phyloP scores from a whole-genome alignment of 257 asterid species.

The Capsicum chinense region DNA sequence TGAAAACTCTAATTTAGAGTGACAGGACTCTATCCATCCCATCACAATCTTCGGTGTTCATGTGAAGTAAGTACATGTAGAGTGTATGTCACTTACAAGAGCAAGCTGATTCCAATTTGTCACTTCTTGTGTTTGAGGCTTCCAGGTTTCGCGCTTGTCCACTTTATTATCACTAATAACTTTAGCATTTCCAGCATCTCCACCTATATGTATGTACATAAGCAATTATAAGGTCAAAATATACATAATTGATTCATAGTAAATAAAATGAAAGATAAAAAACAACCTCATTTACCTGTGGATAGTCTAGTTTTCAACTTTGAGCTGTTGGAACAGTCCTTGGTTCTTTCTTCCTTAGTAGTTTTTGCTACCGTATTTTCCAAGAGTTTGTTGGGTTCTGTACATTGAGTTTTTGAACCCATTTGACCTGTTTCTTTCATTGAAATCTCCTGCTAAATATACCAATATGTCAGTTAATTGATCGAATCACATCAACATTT shows the following conservation, averaged over 20 bases:
- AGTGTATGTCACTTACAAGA: slow-evolving; percentile 17
- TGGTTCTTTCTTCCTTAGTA: background rate
- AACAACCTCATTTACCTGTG: slow-evolving; percentile 7
- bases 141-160: background rate
- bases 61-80: background rate
- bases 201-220: background rate
- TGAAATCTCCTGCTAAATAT: background rate
- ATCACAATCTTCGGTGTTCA: background rate
- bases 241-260: background rate
- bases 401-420: background rate
- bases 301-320: background rate
- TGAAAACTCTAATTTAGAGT: too few species aligned
- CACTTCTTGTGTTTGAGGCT: background rate
- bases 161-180: background rate
- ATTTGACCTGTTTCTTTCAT: background rate
- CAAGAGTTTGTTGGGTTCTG: background rate
- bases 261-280: background rate
- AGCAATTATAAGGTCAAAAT: background rate
- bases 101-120: background rate
- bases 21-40: background rate
- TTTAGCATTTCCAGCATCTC: background rate
- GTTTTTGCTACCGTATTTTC: background rate
- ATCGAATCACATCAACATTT: background rate
- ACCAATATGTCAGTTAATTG: background rate
- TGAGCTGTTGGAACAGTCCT: background rate